These are phyloP conservation scores for Podospora pseudoanserina DNA, from an alignment of 495 filamentous ascomycete genomes.

Conservation along the genomic window DNA sequence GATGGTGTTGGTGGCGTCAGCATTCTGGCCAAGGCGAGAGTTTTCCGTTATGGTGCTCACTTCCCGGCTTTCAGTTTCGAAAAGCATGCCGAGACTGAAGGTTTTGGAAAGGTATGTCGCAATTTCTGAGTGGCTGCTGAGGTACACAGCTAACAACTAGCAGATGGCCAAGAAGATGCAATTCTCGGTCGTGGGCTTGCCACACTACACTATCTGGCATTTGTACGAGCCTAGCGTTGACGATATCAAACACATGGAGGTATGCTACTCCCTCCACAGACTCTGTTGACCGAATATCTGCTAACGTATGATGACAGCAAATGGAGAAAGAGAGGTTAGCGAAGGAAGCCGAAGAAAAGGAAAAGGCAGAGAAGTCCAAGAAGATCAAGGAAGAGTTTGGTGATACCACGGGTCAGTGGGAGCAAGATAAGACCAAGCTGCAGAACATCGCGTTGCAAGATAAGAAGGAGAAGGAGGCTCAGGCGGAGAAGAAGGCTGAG, in stretches of 20 bases:
- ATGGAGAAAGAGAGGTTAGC: slow-evolving; percentile 78
- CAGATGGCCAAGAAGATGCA: slow-evolving; percentile 97
- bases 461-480: slow-evolving; percentile 32
- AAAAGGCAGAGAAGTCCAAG: slow-evolving; percentile 59
- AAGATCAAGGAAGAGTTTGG: slow-evolving; percentile 71
- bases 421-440: slow-evolving; percentile 75
- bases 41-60: slow-evolving; percentile 92
- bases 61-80: slow-evolving; percentile 99
- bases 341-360: slow-evolving; percentile 68
- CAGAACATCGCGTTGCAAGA: slow-evolving; percentile 62
- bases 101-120: slow-evolving; percentile 87
- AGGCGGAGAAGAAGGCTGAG: slow-evolving; percentile 16
- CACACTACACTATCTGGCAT: slow-evolving; percentile 99
- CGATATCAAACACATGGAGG: slow-evolving; percentile 95
- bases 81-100: slow-evolving; percentile 97
- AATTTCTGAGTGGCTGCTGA: neutral
- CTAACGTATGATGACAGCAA: slow-evolving; percentile 49
- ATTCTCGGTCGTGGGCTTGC: slow-evolving; percentile 93
- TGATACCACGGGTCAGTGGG: slow-evolving; percentile 68
- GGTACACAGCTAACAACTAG: slow-evolving; percentile 32
- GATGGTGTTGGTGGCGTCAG: slow-evolving; percentile 97
- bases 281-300: neutral
- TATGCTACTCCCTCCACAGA: slow-evolving; percentile 27
- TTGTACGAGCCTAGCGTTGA: slow-evolving; percentile 97
- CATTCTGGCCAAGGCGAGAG: slow-evolving; percentile 92